Conservation (phyloP, 1,284 basidiomycete genomes). For the Uromyces viciae-fabae region DNA sequence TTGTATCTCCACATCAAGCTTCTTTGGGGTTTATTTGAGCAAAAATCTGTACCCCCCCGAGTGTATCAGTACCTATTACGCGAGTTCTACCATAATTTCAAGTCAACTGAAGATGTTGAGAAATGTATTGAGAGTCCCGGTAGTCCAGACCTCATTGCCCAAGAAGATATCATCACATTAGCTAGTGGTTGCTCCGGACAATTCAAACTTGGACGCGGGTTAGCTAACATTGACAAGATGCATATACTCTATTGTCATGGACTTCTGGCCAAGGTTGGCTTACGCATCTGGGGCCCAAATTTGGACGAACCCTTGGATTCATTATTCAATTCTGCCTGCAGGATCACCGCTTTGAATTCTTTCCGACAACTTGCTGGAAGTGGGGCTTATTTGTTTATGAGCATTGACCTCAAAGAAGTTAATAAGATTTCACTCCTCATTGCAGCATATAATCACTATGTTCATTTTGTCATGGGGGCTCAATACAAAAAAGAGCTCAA, state of each 20-base stretch:
- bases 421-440: background rate
- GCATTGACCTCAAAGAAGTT: background rate
- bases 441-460: slow-evolving; percentile 27
- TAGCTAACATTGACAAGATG: slow-evolving; percentile 14
- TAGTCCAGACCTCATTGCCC: background rate
- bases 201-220: background rate
- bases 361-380: background rate
- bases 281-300: slow-evolving; percentile 10
- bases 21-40: slow-evolving; percentile 8
- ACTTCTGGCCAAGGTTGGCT: background rate
- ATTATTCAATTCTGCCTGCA: slow-evolving; percentile 2
- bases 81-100: background rate
- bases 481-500: slow-evolving; percentile 4
- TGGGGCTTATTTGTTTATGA: slow-evolving; percentile 8
- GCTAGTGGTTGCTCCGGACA: no score
- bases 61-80: background rate
- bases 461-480: background rate
- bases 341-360: background rate
- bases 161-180: background rate
- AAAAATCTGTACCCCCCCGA: background rate
- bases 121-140: background rate
- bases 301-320: background rate
- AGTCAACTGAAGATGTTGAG: background rate
- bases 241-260: slow-evolving; percentile 3
- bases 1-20: background rate